Base-by-base conservation (phyloP, 2,329 filamentous ascomycete genomes). In the Chrysoporthe puriensis region DNA sequence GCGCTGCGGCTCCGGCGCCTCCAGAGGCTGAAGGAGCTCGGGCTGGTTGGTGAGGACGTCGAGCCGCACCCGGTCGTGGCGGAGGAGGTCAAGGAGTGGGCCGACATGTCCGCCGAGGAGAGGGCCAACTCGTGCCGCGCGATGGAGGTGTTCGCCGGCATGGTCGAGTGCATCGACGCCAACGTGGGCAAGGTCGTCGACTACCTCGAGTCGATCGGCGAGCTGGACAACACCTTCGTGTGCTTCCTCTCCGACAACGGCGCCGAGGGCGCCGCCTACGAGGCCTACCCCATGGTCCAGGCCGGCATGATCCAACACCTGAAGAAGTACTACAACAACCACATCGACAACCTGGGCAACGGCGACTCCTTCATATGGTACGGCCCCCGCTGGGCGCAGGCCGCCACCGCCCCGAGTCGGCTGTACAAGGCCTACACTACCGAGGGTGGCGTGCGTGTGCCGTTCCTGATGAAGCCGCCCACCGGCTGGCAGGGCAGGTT, bases 151-250 rank as follows among this genome's bases (percentile, higher is more conserved):
- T 90, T 85, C 68, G 87, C 88, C 0, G 88, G 80, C 14, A 90
- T 90, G 86, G 87, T 90, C 3, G 86, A 90, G 66, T 80, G 80
- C 63, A 89, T 90, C 64, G 88, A 90, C 71, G 74, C 75, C 67
- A 87, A 88, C 68, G 82, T 90, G 21, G 87, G 87, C 48, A 85
- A 85, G 66, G 83, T 90, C 2, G 77, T 88, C 32, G 78, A 85
- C 46, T 85, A 88, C 71, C 81, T 90, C 2, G 78, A 85, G 66
- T 74, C 81, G 56, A 85, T 82, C 2, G 85, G 82, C 66, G 87
- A 90, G 73, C 79, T 87, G 0, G 87, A 90, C 70, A 88, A 90
- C 74, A 90, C 88, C 2, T 86, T 90, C 69, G 80, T 90, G 62
- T 82, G 84, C 73, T 90, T 90, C 80, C 84, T 89, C 79, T 86